Conservation (phyloP, 805 yeast species). For the Candida maesae region DNA sequence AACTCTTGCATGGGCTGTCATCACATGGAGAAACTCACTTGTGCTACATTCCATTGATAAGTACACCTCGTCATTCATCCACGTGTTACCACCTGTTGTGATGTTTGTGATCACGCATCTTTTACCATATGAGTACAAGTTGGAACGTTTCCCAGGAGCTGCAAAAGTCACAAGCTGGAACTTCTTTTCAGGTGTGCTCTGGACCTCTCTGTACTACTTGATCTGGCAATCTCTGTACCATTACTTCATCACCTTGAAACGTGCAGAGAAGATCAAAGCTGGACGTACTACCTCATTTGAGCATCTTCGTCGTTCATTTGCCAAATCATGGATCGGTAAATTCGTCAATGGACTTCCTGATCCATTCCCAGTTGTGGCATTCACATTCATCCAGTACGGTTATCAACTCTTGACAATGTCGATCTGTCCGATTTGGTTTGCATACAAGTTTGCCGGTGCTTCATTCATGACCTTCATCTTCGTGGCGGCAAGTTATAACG, state of each 20-base stretch:
- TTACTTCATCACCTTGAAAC: slow-evolving; percentile 81
- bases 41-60: slow-evolving; percentile 91
- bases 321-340: slow-evolving; percentile 60
- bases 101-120: slow-evolving; percentile 85
- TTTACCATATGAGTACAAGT: slow-evolving; percentile 44
- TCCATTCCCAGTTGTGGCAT: slow-evolving; percentile 82
- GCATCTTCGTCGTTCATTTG: slow-evolving; percentile 69
- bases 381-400: slow-evolving; percentile 79
- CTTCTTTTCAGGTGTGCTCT: slow-evolving; percentile 60
- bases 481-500: slow-evolving; percentile 78
- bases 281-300: slow-evolving; percentile 89
- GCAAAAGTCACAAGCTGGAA: slow-evolving; percentile 67
- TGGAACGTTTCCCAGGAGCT: slow-evolving; percentile 75
- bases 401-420: slow-evolving; percentile 87
- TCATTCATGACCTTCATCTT: slow-evolving; percentile 71
- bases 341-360: slow-evolving; percentile 81
- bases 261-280: slow-evolving; percentile 74
- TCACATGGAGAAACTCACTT: slow-evolving; percentile 92
- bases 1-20: slow-evolving; percentile 86
- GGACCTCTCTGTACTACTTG: slow-evolving; percentile 79
- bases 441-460: slow-evolving; percentile 61
- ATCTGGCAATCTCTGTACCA: slow-evolving; percentile 90
- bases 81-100: slow-evolving; percentile 83
- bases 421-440: slow-evolving; percentile 85
- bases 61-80: slow-evolving; percentile 87